Evolutionary conservation across 2,329 filamentous ascomycete species (phyloP).

Genomic region (Fusarium burgessii): DNA sequence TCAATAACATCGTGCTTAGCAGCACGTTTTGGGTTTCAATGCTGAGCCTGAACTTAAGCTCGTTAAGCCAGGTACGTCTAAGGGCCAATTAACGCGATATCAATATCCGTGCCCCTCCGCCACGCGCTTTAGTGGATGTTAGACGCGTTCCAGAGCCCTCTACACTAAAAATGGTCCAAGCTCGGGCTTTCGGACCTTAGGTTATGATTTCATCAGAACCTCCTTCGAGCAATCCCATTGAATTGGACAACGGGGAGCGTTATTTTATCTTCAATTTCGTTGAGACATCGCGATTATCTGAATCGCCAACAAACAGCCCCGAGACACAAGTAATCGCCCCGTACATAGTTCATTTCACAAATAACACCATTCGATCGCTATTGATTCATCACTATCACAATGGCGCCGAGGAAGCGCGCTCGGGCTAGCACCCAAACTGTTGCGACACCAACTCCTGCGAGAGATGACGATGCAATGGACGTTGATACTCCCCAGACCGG

Average conservation of each 20-base stretch:
- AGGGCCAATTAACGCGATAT: conserved; percentile 32
- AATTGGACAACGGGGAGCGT: conserved; percentile 1
- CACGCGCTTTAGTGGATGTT: conserved; percentile 34
- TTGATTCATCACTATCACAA: conserved; percentile 48
- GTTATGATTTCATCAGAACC: conserved; percentile 32
- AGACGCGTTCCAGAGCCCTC: conserved; percentile 25
- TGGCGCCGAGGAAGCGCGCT: conserved; percentile 79
- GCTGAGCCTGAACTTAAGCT: background rate
- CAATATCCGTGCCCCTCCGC: conserved; percentile 14
- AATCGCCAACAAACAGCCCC: background rate
- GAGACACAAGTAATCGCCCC: background rate
- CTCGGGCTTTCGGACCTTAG: background rate
- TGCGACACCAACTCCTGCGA: conserved; percentile 66
- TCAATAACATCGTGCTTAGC: conserved; percentile 24
- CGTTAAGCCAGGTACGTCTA: background rate
- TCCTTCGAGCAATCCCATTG: conserved; percentile 1
- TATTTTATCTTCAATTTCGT: conserved; percentile 10
- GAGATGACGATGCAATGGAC: conserved; percentile 72
- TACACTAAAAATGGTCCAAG: conserved; percentile 23
- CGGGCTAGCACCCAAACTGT: conserved; percentile 66
- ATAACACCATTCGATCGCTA: background rate
- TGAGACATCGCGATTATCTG: background rate
- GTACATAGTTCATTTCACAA: background rate
- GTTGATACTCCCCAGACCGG: conserved; percentile 67
- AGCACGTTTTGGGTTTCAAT: conserved; percentile 4